Conservation (phyloP, 2,329 filamentous ascomycete species). For the Fusarium chlamydosporum region DNA sequence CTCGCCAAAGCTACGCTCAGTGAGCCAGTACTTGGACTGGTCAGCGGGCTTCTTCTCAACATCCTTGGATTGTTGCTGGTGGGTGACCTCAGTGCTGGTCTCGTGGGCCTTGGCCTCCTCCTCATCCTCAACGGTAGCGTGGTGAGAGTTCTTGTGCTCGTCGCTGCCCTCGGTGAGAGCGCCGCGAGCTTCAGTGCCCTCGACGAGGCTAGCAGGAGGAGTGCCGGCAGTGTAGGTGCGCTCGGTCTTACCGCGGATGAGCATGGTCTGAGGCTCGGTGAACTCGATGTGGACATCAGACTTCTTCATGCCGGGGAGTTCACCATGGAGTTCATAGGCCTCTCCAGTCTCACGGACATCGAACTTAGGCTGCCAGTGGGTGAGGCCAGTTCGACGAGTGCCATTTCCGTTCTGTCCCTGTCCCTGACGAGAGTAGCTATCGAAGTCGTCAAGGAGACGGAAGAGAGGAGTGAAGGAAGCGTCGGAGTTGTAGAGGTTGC, state of each 20-base stretch:
- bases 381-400: slow-evolving; percentile 53
- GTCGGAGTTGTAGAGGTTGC: slow-evolving; percentile 64
- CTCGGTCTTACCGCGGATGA: slow-evolving; percentile 78
- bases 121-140: slow-evolving; percentile 77
- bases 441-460: slow-evolving; percentile 75
- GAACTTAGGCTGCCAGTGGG: slow-evolving; percentile 81
- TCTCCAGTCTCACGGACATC: slow-evolving; percentile 79
- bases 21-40: slow-evolving; percentile 77
- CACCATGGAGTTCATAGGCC: slow-evolving; percentile 82
- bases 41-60: slow-evolving; percentile 55
- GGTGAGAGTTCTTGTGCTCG: slow-evolving; percentile 61
- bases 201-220: slow-evolving; percentile 63
- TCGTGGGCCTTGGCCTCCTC: slow-evolving; percentile 38
- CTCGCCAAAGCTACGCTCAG: slow-evolving; percentile 75
- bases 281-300: slow-evolving; percentile 84
- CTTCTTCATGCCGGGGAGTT: slow-evolving; percentile 81
- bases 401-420: slow-evolving; percentile 33
- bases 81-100: slow-evolving; percentile 43
- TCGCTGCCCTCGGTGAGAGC: slow-evolving; percentile 60
- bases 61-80: slow-evolving; percentile 49
- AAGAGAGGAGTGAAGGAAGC: slow-evolving; percentile 72
- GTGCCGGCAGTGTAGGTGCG: slow-evolving; percentile 71
- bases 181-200: slow-evolving; percentile 57
- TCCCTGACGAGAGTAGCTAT: slow-evolving; percentile 65
- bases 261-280: slow-evolving; percentile 79